phyloP scores from a whole-genome alignment of 1,284 basidiomycete species.

The Ceratobasidium papillatum region DNA sequence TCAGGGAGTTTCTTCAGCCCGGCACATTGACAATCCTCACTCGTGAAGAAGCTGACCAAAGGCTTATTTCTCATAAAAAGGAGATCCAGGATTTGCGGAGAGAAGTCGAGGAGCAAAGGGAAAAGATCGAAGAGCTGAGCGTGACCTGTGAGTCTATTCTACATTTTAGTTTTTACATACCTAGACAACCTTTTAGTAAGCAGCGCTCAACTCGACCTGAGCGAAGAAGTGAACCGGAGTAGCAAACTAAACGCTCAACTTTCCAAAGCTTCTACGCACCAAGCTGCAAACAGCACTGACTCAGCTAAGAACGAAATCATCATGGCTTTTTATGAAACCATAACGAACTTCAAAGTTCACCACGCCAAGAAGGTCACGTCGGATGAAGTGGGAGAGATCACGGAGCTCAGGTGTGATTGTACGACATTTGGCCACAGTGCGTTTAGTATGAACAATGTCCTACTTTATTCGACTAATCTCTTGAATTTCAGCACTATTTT shows the following conservation, averaged over 20 bases:
- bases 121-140: slow-evolving; percentile 58
- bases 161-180: background rate
- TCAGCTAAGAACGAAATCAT: slow-evolving; percentile 56
- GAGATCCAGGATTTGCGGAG: slow-evolving; percentile 59
- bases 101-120: slow-evolving; percentile 60
- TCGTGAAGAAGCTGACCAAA: slow-evolving; percentile 73
- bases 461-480: background rate
- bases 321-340: slow-evolving; percentile 66
- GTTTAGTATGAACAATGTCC: slow-evolving; percentile 41
- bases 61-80: slow-evolving; percentile 55
- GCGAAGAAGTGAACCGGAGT: slow-evolving; percentile 63
- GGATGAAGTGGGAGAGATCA: slow-evolving; percentile 49
- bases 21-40: slow-evolving; percentile 71
- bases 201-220: slow-evolving; percentile 56
- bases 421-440: slow-evolving; percentile 54
- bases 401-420: slow-evolving; percentile 48
- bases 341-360: slow-evolving; percentile 65
- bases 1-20: slow-evolving; percentile 62
- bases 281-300: slow-evolving; percentile 50
- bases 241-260: slow-evolving; percentile 59
- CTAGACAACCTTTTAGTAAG: background rate
- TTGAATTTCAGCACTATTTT: slow-evolving; percentile 62
- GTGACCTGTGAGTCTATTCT: slow-evolving; percentile 56
- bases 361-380: slow-evolving; percentile 55
- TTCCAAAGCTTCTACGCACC: slow-evolving; percentile 50